These are phyloP conservation scores for Cladosporium austrohemisphaericum DNA, from an alignment of 2,329 filamentous ascomycete species.

Conservation along the genomic window DNA sequence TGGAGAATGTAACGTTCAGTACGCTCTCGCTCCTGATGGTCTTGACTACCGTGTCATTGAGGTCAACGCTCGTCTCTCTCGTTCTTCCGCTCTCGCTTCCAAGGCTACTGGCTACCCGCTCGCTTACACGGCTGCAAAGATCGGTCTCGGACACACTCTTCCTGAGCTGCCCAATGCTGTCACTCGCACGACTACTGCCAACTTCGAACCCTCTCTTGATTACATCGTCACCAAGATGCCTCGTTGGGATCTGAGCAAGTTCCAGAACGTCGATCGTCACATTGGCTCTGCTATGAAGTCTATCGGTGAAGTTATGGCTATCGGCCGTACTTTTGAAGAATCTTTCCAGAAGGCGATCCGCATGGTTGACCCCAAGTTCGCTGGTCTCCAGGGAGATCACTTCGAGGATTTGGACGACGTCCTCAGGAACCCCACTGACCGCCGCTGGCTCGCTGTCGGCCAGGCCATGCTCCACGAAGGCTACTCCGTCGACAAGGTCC, in stretches of 20 bases:
- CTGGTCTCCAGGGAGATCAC: slow-evolving; percentile 92
- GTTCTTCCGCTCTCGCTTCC: slow-evolving; percentile 92
- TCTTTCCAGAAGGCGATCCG: slow-evolving; percentile 98
- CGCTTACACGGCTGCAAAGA: slow-evolving; percentile 97
- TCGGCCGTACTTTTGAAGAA: slow-evolving; percentile 96
- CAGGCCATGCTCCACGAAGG: slow-evolving; percentile 97
- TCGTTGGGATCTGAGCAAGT: slow-evolving; percentile 96
- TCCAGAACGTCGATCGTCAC: slow-evolving; percentile 96
- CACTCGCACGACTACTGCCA: slow-evolving; percentile 96
- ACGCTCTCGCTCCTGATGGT: slow-evolving; percentile 92
- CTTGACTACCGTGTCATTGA: slow-evolving; percentile 98
- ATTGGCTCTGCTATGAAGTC: slow-evolving; percentile 99
- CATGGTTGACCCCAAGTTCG: slow-evolving; percentile 86
- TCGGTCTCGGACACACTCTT: slow-evolving; percentile 90
- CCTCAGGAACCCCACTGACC: slow-evolving; percentile 88
- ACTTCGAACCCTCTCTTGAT: slow-evolving; percentile 95
- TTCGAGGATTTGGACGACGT: slow-evolving; percentile 91
- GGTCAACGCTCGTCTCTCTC: slow-evolving; percentile 96
- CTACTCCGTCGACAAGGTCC: slow-evolving; percentile 86
- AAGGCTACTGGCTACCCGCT: slow-evolving; percentile 98
- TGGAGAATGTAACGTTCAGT: slow-evolving; percentile 98
- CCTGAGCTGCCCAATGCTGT: slow-evolving; percentile 96
- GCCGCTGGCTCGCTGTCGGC: slow-evolving; percentile 93
- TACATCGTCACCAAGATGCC: slow-evolving; percentile 99
- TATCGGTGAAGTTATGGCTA: slow-evolving; percentile 98